phyloP scores from a whole-genome alignment of 345 rosid genomes.

The Citrus reticulata region DNA sequence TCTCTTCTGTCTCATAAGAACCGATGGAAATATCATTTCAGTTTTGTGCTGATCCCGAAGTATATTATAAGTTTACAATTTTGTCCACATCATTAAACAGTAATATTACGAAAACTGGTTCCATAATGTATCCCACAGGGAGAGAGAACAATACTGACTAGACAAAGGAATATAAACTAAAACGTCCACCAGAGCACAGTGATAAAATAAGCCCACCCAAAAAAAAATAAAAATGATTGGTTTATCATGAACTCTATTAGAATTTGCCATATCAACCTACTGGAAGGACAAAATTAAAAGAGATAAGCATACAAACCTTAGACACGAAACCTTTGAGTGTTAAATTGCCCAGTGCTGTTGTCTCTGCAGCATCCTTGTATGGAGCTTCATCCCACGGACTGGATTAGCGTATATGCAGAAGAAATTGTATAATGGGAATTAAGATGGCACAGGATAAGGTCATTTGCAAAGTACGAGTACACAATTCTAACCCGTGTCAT shows the following conservation, averaged over 20 bases:
- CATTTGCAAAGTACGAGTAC: background rate
- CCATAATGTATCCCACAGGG: background rate
- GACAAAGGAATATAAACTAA: background rate
- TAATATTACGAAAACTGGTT: background rate
- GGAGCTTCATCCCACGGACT: conserved; percentile 76
- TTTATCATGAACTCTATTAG: background rate
- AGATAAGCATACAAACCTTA: conserved; percentile 43
- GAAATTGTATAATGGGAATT: conserved; percentile 3
- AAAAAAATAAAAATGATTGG: background rate
- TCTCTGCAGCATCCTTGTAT: conserved; percentile 66
- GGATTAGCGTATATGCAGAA: conserved; percentile 30
- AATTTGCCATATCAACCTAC: background rate
- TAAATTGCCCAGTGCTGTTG: conserved; percentile 53
- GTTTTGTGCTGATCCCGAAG: background rate
- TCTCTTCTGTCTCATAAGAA: background rate
- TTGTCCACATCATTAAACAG: background rate
- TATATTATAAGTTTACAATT: background rate
- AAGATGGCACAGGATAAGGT: background rate
- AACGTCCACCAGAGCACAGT: background rate
- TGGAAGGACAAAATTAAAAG: background rate
- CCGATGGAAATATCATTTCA: background rate
- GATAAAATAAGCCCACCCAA: background rate
- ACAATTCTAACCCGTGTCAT: background rate
- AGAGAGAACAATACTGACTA: background rate
- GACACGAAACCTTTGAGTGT: conserved; percentile 66